Evolutionary conservation across 2,329 filamentous ascomycete species (phyloP), one percentile per base, ranked within the genome.

Genomic region (Blastomyces gilchristii): DNA sequence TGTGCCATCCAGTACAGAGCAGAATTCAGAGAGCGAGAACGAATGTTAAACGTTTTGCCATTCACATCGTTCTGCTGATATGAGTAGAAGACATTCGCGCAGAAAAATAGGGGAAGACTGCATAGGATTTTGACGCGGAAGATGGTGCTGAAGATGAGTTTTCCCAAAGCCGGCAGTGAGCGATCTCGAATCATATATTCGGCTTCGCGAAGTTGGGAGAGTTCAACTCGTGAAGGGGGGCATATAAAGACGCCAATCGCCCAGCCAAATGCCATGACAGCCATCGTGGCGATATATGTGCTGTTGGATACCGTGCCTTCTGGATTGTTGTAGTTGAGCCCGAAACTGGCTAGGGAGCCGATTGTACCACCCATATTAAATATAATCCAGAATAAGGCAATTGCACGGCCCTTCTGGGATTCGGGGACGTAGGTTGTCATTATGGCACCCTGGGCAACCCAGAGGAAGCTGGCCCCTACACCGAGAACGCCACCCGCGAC

Each of bases 11-110:
- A 84, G 73, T 84, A 83, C 34, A 84, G 71, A 0, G 80, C 73
- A 62, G 79, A 78, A 69, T 84, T 83, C 57, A 84, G 78, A 3
- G 82, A 79, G n/a, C 82, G 80, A 2, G 80, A 80, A 63, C 82
- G 79, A 62, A 82, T 79, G 67, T 82, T 80, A 73, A 84, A 85
- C 43, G 78, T 79, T 63, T 77, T 75, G 12, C 78, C 79, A 71
- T 85, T 85, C 71, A 83, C 81, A 64, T 75, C 74, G 69, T 83
- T 83, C 65, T 82, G 81, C 69, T 84, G 82, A 69, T 84, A 84
- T 53, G 80, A 80, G 71, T 83, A 83, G 69, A 83, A 83, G 62
- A 81, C 76, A 68, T 84, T 83, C 66, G 81, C 81, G 34, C 76
- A 78, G 72, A 82, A 82, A 75, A 83, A 83, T 65, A 83, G 75